phyloP scores from a whole-genome alignment of 2,329 filamentous ascomycete species.

The Aspergillus uvarum region DNA sequence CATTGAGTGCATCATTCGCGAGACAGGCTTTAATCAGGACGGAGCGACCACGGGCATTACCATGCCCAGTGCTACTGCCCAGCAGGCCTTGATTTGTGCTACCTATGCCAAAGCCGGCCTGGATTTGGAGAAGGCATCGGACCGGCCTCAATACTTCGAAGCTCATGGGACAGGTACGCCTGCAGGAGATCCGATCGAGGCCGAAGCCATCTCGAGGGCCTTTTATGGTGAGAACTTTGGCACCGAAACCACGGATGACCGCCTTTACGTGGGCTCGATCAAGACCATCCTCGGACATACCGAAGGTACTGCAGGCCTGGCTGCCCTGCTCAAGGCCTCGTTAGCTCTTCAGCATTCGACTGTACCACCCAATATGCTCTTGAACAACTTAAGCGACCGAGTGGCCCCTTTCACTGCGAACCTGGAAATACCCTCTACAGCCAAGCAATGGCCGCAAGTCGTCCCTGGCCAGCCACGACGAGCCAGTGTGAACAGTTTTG shows the following conservation, averaged over 20 bases:
- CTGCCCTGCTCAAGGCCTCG: slow-evolving; percentile 3
- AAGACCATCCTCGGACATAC: no score
- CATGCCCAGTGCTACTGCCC: slow-evolving; percentile 37
- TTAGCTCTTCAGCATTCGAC: slow-evolving; percentile 4
- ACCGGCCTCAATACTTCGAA: slow-evolving; percentile 40
- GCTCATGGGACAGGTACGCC: slow-evolving; percentile 59
- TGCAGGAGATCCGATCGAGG: slow-evolving; percentile 58
- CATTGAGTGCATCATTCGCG: slow-evolving; percentile 13
- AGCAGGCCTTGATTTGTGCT: slow-evolving; percentile 40
- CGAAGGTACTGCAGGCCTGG: no score
- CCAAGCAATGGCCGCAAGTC: not conserved
- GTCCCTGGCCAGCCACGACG: slow-evolving; percentile 16
- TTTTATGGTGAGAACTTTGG: slow-evolving; percentile 21
- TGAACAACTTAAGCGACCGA: slow-evolving; percentile 8
- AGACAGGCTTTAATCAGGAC: slow-evolving; percentile 39
- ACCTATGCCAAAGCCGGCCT: slow-evolving; percentile 36
- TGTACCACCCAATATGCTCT: slow-evolving; percentile 22
- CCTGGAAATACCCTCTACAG: slow-evolving; percentile 18
- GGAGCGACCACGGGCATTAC: slow-evolving; percentile 38
- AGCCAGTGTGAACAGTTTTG: slow-evolving; percentile 49
- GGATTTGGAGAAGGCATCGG: not conserved
- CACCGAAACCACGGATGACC: not conserved
- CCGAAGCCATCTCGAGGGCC: slow-evolving; percentile 45
- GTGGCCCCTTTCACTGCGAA: not conserved
- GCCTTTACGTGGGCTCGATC: no score